A percentile compares a stretch with the other conserved stretches of the same genome.
These are phyloP conservation scores for Penicillium sp. DNA, from an alignment of 2,329 filamentous ascomycete genomes.

Conservation along the genomic window DNA sequence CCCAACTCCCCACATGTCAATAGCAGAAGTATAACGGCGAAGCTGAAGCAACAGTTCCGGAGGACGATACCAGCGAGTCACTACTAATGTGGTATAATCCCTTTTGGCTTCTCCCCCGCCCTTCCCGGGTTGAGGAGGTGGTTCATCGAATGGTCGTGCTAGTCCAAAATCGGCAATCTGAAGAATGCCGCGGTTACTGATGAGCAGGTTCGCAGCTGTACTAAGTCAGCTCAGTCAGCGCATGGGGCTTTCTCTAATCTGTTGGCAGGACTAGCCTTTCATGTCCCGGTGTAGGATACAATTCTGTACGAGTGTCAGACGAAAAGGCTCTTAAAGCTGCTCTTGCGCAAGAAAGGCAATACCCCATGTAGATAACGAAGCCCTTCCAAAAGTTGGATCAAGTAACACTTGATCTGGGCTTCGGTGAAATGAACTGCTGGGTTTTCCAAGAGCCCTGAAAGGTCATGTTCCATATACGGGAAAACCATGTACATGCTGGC, in stretches of 20 bases:
- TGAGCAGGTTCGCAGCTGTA: slow-evolving; percentile 86
- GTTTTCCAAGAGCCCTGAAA: slow-evolving; percentile 96
- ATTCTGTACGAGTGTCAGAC: slow-evolving; percentile 48
- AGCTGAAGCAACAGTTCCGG: slow-evolving; percentile 89
- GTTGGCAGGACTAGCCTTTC: slow-evolving; percentile 62
- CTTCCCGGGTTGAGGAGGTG: slow-evolving; percentile 73
- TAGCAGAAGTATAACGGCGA: slow-evolving; percentile 91
- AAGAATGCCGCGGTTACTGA: slow-evolving; percentile 89
- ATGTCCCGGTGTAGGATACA: slow-evolving; percentile 95
- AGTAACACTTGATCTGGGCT: slow-evolving; percentile 96
- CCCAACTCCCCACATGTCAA: slow-evolving; percentile 98
- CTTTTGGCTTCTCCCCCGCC: slow-evolving; percentile 83
- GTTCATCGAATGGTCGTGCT: slow-evolving; percentile 89
- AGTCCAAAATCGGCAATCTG: slow-evolving; percentile 98
- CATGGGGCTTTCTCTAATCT: background rate
- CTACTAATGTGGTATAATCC: slow-evolving; percentile 95
- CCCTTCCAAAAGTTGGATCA: slow-evolving; percentile 89
- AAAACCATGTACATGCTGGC: slow-evolving; percentile 97
- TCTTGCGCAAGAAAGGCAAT: slow-evolving; percentile 23
- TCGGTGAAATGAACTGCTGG: slow-evolving; percentile 85
- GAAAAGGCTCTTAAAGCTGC: background rate
- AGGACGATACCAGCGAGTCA: slow-evolving; percentile 95
- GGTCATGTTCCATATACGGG: slow-evolving; percentile 98
- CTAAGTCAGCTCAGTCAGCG: slow-evolving; percentile 19
- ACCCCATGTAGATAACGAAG: slow-evolving; percentile 85